Base-by-base conservation (phyloP, 371 early-diverging fungal genomes). In the Circinella umbellata region DNA sequence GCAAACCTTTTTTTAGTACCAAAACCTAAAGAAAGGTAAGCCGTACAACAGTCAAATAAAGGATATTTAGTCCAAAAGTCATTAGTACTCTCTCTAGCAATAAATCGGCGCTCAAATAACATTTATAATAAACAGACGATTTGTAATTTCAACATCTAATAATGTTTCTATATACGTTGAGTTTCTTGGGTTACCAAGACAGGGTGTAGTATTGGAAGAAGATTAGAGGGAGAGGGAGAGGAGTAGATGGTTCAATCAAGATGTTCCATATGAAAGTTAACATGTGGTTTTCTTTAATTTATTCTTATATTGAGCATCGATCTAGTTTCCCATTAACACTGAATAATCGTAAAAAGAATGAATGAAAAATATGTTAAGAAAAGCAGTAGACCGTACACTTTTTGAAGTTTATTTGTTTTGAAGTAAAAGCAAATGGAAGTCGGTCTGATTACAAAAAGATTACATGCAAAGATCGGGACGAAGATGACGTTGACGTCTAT, bases 271-370 rank as follows among this genome's bases (percentile, higher is more conserved):
- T 57, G 57, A 57, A 57, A 57, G 27, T n/a, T 57, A n/a, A 57
- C 57, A 57, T 57, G 57, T 57, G 57, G 57, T 13, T 27, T 57
- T 57, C 57, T 18, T 57, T 57, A 34, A 57, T 34, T 57, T 57
- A 57, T 57, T 57, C 20, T 27, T 57, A 57, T 57, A 57, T 57
- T 53, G 53, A 15, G 53, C 1, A n/a, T n/a, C 4, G 15, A 8
- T n/a, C 11, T 15, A 15, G 54, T n/a, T 54, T 54, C 54, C 54
- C 54, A 54, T 54, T 10, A 54, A n/a, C n/a, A 17, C 54, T 27
- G 57, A 10, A 15, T 57, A 57, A 11, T 42, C 11, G 34, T 57
- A 57, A 18, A 34, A 27, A 57, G 34, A 5, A 17, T 51, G 51
- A 51, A 8, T 51, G 51, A 51, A 17, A n/a, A 51, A 51, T 51